Base-by-base conservation (phyloP, 805 yeast species). In the Barnettozyma salicaria region DNA sequence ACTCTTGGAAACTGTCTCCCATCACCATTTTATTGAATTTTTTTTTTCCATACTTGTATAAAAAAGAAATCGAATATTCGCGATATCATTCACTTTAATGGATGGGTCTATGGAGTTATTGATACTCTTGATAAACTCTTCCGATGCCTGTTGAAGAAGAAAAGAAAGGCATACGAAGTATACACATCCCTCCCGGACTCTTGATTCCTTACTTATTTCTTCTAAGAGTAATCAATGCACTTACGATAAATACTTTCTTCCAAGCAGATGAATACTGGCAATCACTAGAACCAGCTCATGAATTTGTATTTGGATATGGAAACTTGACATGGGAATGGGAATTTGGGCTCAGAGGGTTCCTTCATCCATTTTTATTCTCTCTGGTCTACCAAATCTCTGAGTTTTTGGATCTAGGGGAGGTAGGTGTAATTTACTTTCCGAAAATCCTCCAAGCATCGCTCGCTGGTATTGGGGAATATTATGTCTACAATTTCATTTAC, bases 231-330 rank as follows among this genome's bases (percentile, higher is more conserved):
- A 22, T 73, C 49, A 87, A 88, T 58, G 74, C 94, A 1, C 53
- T 83, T 18, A 56, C 78, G 1, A 72, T 76, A 5, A 55, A 55
- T 38, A 87, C 97, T 0, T 92, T 77, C 55, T 92, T 92, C 61
- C 99, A 92, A 58, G 90, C 98, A 0, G 99, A 92, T 58, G 99
- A 92, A 59, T 92, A 70, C 60, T 92, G 80, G 78, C 99, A 92
- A 60, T 68, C 89, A 0, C 62, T 92, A 35, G 98, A 92, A 52
- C 96, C 96, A 0, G 98, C 97, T 0, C 96, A 88, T 58, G 40
- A 52, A 4, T 62, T 69, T 25, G 80, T 81, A 0, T 87, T 68
- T 56, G 89, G 92, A 2, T 80, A 79, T 44, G 98, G 98, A 0
- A 74, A 76, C 48, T 55, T 77, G 25, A 87, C 97, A 0, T 92